Conservation (phyloP, 2,329 filamentous ascomycete genomes). For the Colletotrichum godetiae region DNA sequence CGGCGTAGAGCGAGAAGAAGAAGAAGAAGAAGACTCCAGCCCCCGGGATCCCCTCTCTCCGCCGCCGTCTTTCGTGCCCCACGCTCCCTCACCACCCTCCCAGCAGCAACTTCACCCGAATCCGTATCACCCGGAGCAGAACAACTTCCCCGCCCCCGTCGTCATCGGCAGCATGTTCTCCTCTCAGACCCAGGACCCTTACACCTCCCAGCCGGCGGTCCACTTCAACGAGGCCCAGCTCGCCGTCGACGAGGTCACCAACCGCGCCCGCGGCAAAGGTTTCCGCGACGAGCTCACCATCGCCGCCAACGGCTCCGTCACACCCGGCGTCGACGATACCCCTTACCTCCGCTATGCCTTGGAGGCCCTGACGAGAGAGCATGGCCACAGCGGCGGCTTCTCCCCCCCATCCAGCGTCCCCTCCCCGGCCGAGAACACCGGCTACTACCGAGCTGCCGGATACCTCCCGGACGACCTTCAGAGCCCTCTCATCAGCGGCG, state of each 20-base stretch:
- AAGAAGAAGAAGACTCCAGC: constrained; percentile 37
- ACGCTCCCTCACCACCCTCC: constrained; percentile 53
- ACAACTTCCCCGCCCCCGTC: constrained; percentile 25
- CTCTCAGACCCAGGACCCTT: constrained; percentile 49
- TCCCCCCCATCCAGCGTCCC: constrained; percentile 53
- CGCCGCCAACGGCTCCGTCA: constrained; percentile 63
- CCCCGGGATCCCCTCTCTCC: constrained; percentile 45
- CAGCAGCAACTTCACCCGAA: constrained; percentile 43
- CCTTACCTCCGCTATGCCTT: constrained; percentile 92
- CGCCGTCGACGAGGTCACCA: constrained; percentile 40
- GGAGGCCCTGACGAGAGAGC: constrained; percentile 83
- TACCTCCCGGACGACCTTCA: constrained; percentile 45
- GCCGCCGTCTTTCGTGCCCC: constrained; percentile 48
- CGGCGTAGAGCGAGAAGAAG: constrained; percentile 38
- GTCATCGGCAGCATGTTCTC: constrained; percentile 27
- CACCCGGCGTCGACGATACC: constrained; percentile 84
- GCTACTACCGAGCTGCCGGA: constrained; percentile 42
- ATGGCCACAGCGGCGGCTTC: constrained; percentile 64
- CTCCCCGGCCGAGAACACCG: constrained; percentile 45
- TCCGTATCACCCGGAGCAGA: constrained; percentile 7
- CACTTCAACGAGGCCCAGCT: constrained; percentile 53
- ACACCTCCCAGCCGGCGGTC: constrained; percentile 47
- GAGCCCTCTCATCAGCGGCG: constrained; percentile 24
- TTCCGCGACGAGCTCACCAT: constrained; percentile 65
- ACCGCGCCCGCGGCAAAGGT: constrained; percentile 38